Evolutionary conservation across 2,329 filamentous ascomycete genomes (phyloP).

Genomic region (Exophiala sideris): DNA sequence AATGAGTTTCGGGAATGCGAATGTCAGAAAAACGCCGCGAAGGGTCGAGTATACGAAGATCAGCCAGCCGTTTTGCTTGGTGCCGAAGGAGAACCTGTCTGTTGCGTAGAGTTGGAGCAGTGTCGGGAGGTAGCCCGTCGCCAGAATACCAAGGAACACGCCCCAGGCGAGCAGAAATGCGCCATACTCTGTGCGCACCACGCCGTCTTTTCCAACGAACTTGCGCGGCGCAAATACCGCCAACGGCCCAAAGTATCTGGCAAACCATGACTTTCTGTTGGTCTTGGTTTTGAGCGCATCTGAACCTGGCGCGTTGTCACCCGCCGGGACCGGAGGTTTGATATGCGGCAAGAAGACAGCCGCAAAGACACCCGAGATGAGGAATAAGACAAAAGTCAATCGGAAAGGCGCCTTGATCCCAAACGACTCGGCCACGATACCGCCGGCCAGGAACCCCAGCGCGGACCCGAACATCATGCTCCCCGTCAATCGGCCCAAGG

Average conservation of each 20-base stretch:
- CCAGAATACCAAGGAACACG: slow-evolving; percentile 65
- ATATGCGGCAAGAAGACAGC: slow-evolving; percentile 48
- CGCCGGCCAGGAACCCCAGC: slow-evolving; percentile 62
- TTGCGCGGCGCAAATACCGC: slow-evolving; percentile 59
- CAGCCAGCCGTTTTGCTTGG: slow-evolving; percentile 55
- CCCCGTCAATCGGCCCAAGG: slow-evolving; percentile 65
- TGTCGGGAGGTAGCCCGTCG: slow-evolving; percentile 63
- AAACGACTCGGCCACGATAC: slow-evolving; percentile 61
- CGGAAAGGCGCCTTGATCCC: slow-evolving; percentile 64
- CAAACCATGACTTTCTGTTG: slow-evolving; percentile 31
- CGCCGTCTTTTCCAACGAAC: slow-evolving; percentile 52
- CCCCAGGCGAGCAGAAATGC: slow-evolving; percentile 62
- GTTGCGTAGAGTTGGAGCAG: slow-evolving; percentile 61
- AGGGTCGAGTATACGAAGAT: slow-evolving; percentile 57
- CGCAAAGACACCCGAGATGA: slow-evolving; percentile 42
- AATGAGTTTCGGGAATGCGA: slow-evolving; percentile 55
- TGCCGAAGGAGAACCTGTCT: slow-evolving; percentile 53
- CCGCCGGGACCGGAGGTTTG: slow-evolving; percentile 33
- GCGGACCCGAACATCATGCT: slow-evolving; percentile 65
- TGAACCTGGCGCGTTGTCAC: not conserved
- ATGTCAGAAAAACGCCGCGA: slow-evolving; percentile 54
- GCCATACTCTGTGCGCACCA: slow-evolving; percentile 55
- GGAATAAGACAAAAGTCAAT: slow-evolving; percentile 58
- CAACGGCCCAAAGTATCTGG: slow-evolving; percentile 50
- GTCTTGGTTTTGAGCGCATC: slow-evolving; percentile 26